phyloP scores from a whole-genome alignment of 2,329 filamentous ascomycete species.

The Pseudopyrenochaeta lycopersici region DNA sequence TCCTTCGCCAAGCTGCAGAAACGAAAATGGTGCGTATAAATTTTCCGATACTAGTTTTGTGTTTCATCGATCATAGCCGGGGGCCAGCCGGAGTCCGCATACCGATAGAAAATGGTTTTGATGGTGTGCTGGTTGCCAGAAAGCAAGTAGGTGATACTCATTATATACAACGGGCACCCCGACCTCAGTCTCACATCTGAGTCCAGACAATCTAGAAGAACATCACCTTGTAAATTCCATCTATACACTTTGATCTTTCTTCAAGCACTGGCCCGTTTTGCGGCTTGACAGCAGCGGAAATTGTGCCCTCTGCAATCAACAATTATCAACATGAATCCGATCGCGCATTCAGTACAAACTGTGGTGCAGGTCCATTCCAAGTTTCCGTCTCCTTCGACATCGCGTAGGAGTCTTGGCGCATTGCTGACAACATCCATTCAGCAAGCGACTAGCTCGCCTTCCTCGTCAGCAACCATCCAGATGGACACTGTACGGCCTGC shows the following conservation, averaged over 20 bases:
- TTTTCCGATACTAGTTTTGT: not conserved
- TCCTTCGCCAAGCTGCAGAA: not conserved
- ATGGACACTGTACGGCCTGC: not conserved
- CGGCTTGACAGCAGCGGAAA: not conserved
- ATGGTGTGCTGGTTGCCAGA: not conserved
- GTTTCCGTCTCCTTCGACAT: not conserved
- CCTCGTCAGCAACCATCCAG: not conserved
- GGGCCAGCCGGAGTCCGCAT: slow-evolving; percentile 10
- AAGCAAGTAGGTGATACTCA: slow-evolving; percentile 2
- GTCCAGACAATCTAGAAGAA: not conserved
- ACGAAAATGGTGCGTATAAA: not conserved
- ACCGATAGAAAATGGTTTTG: not conserved
- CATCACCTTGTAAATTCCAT: slow-evolving; percentile 2
- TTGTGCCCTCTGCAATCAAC: not conserved
- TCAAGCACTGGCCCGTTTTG: not conserved
- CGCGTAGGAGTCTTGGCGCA: not conserved
- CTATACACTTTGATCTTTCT: not conserved
- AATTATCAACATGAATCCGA: slow-evolving; percentile 1
- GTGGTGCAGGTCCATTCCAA: not conserved
- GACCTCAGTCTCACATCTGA: slow-evolving; percentile 3
- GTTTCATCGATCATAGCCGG: slow-evolving; percentile 1
- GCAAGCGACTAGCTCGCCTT: not conserved
- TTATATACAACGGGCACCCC: slow-evolving; percentile 7
- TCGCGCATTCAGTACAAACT: slow-evolving; percentile 2
- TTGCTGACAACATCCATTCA: not conserved